Percentiles rank a stretch among this genome's conserved stretches.
Evolutionary conservation across 169 alveolate genomes (phyloP).

Genomic region (Plasmodium knowlesi): DNA sequence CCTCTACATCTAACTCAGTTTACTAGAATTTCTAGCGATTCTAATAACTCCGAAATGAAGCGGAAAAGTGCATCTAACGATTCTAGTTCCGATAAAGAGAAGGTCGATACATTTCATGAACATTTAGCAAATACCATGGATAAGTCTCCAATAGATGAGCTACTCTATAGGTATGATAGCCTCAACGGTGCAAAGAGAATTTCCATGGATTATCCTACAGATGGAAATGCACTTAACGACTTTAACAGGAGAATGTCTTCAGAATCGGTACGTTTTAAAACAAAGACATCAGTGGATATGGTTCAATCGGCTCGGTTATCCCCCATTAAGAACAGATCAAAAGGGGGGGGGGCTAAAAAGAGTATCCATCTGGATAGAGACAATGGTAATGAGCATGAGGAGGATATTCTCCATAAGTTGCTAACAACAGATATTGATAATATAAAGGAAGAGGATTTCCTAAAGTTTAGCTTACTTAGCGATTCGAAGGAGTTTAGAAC

Average conservation of each 20-base stretch:
- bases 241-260: not conserved
- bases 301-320: slow-evolving; percentile 44
- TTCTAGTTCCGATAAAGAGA: not conserved
- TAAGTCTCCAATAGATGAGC: slow-evolving; percentile 53
- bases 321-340: slow-evolving; percentile 6
- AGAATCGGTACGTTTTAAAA: slow-evolving; percentile 20
- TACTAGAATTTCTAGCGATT: slow-evolving; percentile 72
- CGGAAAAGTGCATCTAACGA: slow-evolving; percentile 23
- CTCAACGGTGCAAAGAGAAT: not conserved
- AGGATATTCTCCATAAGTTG: not conserved
- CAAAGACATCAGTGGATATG: slow-evolving; percentile 17
- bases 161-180: slow-evolving; percentile 25
- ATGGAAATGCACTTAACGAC: not conserved
- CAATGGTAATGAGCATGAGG: not conserved
- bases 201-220: not conserved
- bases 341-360: not conserved
- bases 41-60: slow-evolving; percentile 31
- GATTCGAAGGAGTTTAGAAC: not conserved
- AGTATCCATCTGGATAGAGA: not conserved
- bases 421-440: slow-evolving; percentile 1
- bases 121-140: not conserved
- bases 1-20: slow-evolving; percentile 60
- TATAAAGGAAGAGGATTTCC: slow-evolving; percentile 4
- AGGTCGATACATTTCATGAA: not conserved
- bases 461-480: not conserved